Percentiles rank a stretch among this genome's conserved stretches.
Evolutionary conservation across 148 eudicot species (phyloP).

Genomic region (Camellia granthamiana): DNA sequence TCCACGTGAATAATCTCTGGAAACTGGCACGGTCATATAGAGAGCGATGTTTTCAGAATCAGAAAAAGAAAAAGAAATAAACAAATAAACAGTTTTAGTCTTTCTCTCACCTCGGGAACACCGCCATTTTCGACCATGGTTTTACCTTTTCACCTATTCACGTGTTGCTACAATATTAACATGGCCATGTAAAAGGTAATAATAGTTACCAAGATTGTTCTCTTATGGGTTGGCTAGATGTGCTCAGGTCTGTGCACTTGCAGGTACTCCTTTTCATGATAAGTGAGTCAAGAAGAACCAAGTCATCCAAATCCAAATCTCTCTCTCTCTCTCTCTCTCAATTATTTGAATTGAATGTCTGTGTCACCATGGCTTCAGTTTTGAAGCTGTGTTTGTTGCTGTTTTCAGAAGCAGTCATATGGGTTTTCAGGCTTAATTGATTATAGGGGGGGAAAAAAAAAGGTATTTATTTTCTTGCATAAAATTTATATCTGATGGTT

Average conservation of each 20-base stretch:
- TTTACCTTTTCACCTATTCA: slow-evolving; percentile 26
- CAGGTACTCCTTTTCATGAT: slow-evolving; percentile 30
- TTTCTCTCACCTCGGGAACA: slow-evolving; percentile 10
- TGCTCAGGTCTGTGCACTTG: slow-evolving; percentile 23
- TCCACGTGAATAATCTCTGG: slow-evolving; percentile 33
- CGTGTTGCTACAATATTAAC: slow-evolving; percentile 20
- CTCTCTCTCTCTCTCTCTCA: slow-evolving; percentile 23
- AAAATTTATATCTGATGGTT: too few species aligned
- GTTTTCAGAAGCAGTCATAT: not conserved
- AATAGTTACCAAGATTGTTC: slow-evolving; percentile 29
- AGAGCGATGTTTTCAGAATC: not conserved
- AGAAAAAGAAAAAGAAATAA: not conserved
- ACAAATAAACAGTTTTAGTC: not conserved
- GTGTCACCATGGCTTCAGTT: not conserved
- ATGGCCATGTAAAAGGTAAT: slow-evolving; percentile 1
- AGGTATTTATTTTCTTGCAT: too few species aligned
- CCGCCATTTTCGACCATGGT: not conserved
- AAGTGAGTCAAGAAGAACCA: not conserved
- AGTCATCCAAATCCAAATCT: not conserved
- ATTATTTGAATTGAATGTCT: slow-evolving; percentile 16
- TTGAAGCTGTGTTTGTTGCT: not conserved
- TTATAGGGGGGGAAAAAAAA: too few species aligned
- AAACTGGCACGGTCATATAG: slow-evolving; percentile 13
- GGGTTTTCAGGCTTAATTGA: slow-evolving; percentile 11
- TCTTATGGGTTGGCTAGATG: slow-evolving; percentile 35